These are phyloP conservation scores for Xenosphaeropsis pyriputrescens DNA, from an alignment of 2,329 filamentous ascomycete species.

Conservation along the genomic window DNA sequence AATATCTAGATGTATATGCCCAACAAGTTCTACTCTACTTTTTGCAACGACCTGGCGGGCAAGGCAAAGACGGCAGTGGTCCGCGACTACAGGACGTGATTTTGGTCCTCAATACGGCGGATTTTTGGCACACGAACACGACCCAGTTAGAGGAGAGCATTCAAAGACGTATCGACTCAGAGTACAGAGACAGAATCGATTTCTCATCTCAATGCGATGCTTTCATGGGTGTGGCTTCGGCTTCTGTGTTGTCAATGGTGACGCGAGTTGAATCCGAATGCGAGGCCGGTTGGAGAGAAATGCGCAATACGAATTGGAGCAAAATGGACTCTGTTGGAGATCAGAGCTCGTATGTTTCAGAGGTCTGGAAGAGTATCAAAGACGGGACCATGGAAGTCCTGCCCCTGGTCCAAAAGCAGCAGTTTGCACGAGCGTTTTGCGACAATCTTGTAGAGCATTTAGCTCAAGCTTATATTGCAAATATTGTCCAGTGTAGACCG, in stretches of 20 bases:
- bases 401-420: conserved; percentile 67
- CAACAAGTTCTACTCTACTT: conserved; percentile 78
- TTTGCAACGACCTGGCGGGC: conserved; percentile 30
- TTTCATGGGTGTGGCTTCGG: conserved; percentile 88
- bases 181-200: conserved; percentile 64
- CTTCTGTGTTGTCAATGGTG: conserved; percentile 72
- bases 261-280: conserved; percentile 69
- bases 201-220: conserved; percentile 86
- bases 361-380: conserved; percentile 63
- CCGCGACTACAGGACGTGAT: conserved; percentile 60
- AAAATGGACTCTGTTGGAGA: conserved; percentile 88
- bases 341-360: conserved; percentile 81
- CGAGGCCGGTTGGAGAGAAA: conserved; percentile 86
- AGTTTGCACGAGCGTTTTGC: conserved; percentile 88
- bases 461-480: conserved; percentile 63
- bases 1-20: conserved; percentile 89
- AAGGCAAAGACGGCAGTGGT: conserved; percentile 31
- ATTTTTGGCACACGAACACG: conserved; percentile 92
- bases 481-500: conserved; percentile 77
- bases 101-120: conserved; percentile 85
- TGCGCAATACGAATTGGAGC: conserved; percentile 92
- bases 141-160: conserved; percentile 92
- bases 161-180: conserved; percentile 73
- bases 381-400: conserved; percentile 61
- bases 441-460: conserved; percentile 90